Conservation (phyloP, 1,284 basidiomycete species). For the Cutaneotrichosporon sp. region DNA sequence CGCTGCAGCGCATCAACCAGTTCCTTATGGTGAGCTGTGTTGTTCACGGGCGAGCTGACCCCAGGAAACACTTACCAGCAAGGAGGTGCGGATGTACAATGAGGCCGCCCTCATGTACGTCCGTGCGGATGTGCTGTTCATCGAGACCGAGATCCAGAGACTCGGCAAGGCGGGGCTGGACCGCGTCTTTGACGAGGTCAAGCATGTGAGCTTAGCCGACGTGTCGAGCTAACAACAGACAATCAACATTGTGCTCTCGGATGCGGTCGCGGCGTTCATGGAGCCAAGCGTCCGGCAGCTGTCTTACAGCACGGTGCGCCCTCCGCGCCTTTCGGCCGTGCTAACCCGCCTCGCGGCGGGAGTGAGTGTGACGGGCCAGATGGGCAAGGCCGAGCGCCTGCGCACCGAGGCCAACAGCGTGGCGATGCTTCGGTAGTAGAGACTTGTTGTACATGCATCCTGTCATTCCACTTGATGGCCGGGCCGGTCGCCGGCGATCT, state of each 20-base stretch:
- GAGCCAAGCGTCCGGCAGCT: constrained; percentile 70
- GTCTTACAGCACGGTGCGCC: constrained; percentile 71
- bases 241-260: constrained; percentile 68
- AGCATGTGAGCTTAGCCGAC: constrained; percentile 62
- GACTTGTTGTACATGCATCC: constrained; percentile 5
- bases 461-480: not conserved
- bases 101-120: constrained; percentile 84
- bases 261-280: constrained; percentile 76
- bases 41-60: constrained; percentile 2
- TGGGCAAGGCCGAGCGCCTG: constrained; percentile 63
- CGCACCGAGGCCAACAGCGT: constrained; percentile 72
- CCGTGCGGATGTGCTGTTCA: constrained; percentile 76
- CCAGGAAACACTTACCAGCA: constrained; percentile 45
- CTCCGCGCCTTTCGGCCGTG: constrained; percentile 71
- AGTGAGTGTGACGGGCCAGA: constrained; percentile 38
- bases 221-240: constrained; percentile 12
- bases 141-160: constrained; percentile 76
- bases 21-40: constrained; percentile 68
- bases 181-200: constrained; percentile 77
- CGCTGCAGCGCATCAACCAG: constrained; percentile 79
- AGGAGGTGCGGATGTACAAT: constrained; percentile 75
- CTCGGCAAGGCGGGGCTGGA: constrained; percentile 70
- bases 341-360: constrained; percentile 71
- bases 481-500: not conserved
- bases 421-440: constrained; percentile 26